Evolutionary conservation across 2,329 filamentous ascomycete species (phyloP), one percentile per base, ranked within the genome.

Genomic region (Paracoccidioides brasiliensis): DNA sequence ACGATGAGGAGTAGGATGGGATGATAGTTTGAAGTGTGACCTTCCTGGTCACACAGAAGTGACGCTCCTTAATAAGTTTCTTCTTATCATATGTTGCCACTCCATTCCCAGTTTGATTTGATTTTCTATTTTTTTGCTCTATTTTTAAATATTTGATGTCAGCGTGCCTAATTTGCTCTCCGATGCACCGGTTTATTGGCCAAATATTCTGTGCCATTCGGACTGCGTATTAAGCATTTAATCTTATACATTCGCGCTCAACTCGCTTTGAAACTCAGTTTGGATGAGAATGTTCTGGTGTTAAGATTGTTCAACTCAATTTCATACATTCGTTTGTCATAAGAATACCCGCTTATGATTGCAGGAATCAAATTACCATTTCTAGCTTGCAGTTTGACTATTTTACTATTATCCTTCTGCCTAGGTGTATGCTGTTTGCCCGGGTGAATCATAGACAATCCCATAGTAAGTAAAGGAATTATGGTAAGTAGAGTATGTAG

Each of bases 1-100:
- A 74, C n/a, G 74, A 75, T 33, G 83, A 84, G 58, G 83, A 85
- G 28, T 82, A 84, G 15, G 80, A 63, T 72, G 74, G 59, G 62
- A 8, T 32, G 22, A 22, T 22, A 22, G 22, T 22, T 22, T 22
- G 22, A 22, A 22, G 22, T 22, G 22, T 22, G 22, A 22, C 22
- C 22, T 22, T 22, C 22, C 22, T 22, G 22, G 22, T 22, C 22
- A 22, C 22, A 22, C 22, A 22, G 2, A 22, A 22, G 22, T 22
- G 22, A 22, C 22, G 22, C 22, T 22, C 22, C 22, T 22, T 22
- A 22, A 22, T 22, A 22, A 22, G 22, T 22, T 22, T 22, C 22
- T 22, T 22, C 1, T 22, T 22, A 22, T 22, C 22, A 22, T 2
- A 22, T 22, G 22, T 22, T 22, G 22, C 22, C 22, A 22, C 22